Conservation (phyloP, 305 asterid genomes). For the Stenogyne calaminthoides region DNA sequence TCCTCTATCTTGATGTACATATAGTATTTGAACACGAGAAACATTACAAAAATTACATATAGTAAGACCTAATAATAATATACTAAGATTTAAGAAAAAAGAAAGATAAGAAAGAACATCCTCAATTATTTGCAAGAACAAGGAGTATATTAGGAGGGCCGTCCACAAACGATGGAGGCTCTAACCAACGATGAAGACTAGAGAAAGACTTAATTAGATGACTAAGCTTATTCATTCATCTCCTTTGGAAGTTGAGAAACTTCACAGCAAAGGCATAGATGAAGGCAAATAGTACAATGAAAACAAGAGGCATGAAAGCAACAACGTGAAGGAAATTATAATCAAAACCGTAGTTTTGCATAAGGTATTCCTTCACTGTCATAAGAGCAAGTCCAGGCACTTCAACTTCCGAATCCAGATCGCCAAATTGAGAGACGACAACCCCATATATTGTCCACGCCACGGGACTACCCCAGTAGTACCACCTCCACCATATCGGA, state of each 20-base stretch:
- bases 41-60: too few species aligned
- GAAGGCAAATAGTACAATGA: slow-evolving; percentile 40
- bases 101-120: too few species aligned
- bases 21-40: too few species aligned
- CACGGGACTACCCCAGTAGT: slow-evolving; percentile 54
- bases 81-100: too few species aligned
- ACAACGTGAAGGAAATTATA: slow-evolving; percentile 46
- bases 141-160: too few species aligned
- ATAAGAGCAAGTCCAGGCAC: slow-evolving; percentile 44
- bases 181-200: too few species aligned
- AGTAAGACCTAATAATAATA: too few species aligned
- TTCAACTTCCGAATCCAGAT: slow-evolving; percentile 19
- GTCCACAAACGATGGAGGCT: too few species aligned
- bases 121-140: too few species aligned
- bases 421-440: slow-evolving; percentile 47
- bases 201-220: slow-evolving; percentile 16
- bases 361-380: slow-evolving; percentile 43
- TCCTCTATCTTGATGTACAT: too few species aligned
- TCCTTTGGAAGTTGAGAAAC: slow-evolving; percentile 53
- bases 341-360: slow-evolving; percentile 37
- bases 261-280: slow-evolving; percentile 46
- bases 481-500: slow-evolving; percentile 72
- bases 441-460: slow-evolving; percentile 60
- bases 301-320: slow-evolving; percentile 41
- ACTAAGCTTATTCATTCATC: slow-evolving; percentile 29